Evolutionary conservation across 2,329 filamentous ascomycete species (phyloP).

Genomic region (Cladosporium colombiae): DNA sequence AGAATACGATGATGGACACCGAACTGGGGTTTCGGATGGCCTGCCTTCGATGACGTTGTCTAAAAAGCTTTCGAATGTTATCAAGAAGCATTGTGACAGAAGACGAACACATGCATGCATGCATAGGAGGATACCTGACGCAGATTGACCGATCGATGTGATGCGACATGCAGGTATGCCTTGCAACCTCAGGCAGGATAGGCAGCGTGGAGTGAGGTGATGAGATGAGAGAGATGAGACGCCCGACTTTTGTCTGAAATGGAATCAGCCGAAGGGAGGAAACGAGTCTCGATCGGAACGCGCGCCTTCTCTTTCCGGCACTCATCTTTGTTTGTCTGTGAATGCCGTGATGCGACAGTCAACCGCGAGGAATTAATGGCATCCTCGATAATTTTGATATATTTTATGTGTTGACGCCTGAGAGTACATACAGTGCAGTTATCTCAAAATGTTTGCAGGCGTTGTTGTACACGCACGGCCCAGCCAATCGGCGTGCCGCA

Average conservation of each 20-base stretch:
- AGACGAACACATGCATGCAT: background rate
- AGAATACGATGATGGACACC: background rate
- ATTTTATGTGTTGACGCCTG: background rate
- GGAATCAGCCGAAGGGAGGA: slow-evolving; percentile 9
- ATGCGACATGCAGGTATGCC: background rate
- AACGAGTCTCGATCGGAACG: background rate
- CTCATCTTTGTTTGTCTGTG: background rate
- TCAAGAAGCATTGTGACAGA: background rate
- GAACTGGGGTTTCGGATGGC: background rate
- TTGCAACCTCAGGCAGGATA: background rate
- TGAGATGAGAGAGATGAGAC: slow-evolving; percentile 9
- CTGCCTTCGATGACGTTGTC: background rate
- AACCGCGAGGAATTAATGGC: background rate
- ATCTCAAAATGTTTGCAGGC: background rate
- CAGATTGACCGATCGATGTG: background rate
- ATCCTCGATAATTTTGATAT: background rate
- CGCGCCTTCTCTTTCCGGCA: background rate
- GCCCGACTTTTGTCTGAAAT: background rate
- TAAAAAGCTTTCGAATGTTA: background rate
- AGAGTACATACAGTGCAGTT: background rate
- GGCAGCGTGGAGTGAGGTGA: background rate
- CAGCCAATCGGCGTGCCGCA: background rate
- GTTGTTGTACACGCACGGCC: background rate
- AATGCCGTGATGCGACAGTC: background rate
- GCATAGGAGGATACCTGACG: background rate